Percentiles rank a stretch among this genome's conserved stretches.
Conservation (phyloP, 495 filamentous ascomycete species). For the Aspergillus taichungensis region DNA sequence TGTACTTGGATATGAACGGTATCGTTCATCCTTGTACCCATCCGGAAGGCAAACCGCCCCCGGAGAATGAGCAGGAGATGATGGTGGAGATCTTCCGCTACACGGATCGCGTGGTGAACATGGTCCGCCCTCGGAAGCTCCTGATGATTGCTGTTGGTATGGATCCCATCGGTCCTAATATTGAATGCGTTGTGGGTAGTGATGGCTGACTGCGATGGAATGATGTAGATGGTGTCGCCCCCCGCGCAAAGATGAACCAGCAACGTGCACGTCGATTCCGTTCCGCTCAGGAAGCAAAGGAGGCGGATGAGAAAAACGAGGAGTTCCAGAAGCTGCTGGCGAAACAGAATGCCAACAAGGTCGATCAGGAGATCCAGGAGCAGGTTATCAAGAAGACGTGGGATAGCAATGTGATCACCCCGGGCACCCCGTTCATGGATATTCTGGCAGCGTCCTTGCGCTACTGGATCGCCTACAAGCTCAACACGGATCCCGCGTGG, state of each 20-base stretch:
- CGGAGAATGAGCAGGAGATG: conserved; percentile 95
- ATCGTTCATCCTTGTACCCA: conserved; percentile 99
- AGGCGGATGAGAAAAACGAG: conserved; percentile 86
- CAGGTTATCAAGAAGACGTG: conserved; percentile 80
- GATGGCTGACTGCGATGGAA: conserved; percentile 22
- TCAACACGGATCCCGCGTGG: conserved; percentile 96
- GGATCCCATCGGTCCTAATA: conserved; percentile 12
- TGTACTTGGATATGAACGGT: conserved; percentile 99
- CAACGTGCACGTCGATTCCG: conserved; percentile 87
- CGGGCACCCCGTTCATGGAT: conserved; percentile 98
- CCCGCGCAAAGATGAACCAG: conserved; percentile 95
- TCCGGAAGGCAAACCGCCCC: conserved; percentile 85
- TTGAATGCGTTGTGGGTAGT: too few relatives aligned
- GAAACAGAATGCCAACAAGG: conserved; percentile 51
- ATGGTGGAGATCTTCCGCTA: conserved; percentile 97
- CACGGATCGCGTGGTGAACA: conserved; percentile 95
- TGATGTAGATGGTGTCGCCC: conserved; percentile 75
- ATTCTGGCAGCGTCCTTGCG: conserved; percentile 82
- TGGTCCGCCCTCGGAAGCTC: conserved; percentile 91
- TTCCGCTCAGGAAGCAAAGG: conserved; percentile 85
- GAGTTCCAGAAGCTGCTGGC: conserved; percentile 76
- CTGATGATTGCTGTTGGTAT: conserved; percentile 96
- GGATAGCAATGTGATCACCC: conserved; percentile 95
- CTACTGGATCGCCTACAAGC: conserved; percentile 95
- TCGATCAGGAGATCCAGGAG: conserved; percentile 52